Evolutionary conservation across 257 asterid genomes (phyloP), one percentile per base, ranked within the genome.

Genomic region (Plantago elongata): DNA sequence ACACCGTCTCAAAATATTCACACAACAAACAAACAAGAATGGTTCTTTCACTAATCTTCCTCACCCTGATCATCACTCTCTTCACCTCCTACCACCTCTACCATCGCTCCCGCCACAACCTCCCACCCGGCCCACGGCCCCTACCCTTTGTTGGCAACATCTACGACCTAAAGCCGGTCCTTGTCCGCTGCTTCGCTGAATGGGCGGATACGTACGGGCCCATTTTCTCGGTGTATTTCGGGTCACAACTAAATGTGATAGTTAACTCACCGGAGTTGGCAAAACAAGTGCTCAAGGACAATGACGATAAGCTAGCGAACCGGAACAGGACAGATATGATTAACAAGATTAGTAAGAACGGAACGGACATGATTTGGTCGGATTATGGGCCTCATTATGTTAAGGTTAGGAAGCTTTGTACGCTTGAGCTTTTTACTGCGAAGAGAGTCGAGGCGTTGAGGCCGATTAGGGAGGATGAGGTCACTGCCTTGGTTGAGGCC

Each of bases 381-480:
- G 97, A 87, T 56, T 90, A 90, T 30, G 96, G 97, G 0, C 90
- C 96, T 0, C 97, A 90, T 72, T 87, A 90, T 47, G 97, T 87
- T 0, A 90, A 85, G 60, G 95, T 90, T 0, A 74, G 97, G 62
- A 90, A 90, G 65, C 56, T 90, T 14, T 90, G 97, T 55, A 90
- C 87, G 1, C 83, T 90, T 46, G 96, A 90, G 63, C 84, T 90
- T 38, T 90, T 90, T 71, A 79, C 96, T 5, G 67, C 75, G 0
- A 90, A 82, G 76, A 78, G 95, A 72, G 73, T 90, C 40, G 96
- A 90, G 42, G 82, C 75, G 40, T 83, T 90, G 22, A 69, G 93
- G 67, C 97, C 96, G 1, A 83, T 87, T 27, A 68, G 97, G 7
- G 95, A 90, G 29, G 97, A 90, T 61, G 96, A 90, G 55, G 97